Evolutionary conservation across 169 alveolate genomes (phyloP).

Genomic region (Plasmodium yoelii): DNA sequence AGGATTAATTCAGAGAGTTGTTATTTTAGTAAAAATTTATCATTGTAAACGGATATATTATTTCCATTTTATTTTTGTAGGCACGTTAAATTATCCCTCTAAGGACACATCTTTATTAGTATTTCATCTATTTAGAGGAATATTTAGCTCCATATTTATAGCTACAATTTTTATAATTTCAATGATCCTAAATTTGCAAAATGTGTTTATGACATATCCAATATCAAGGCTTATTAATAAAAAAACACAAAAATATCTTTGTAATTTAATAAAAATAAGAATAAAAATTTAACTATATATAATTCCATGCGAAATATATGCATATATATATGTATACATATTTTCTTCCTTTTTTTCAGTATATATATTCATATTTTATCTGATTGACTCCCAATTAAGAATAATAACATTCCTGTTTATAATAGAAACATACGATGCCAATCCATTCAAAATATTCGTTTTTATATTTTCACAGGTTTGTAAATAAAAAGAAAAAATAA

Average conservation of each 20-base stretch:
- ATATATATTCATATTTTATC: slow-evolving; percentile 54
- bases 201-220: slow-evolving; percentile 60
- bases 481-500: slow-evolving; percentile 2
- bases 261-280: slow-evolving; percentile 21
- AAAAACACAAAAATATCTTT: slow-evolving; percentile 58
- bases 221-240: slow-evolving; percentile 26
- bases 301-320: not conserved
- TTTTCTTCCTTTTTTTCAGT: slow-evolving; percentile 32
- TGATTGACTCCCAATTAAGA: slow-evolving; percentile 74
- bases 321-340: not conserved
- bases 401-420: slow-evolving; percentile 71
- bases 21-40: not conserved
- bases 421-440: slow-evolving; percentile 70
- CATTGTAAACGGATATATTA: slow-evolving; percentile 3
- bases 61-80: slow-evolving; percentile 10
- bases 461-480: slow-evolving; percentile 68
- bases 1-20: not conserved
- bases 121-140: slow-evolving; percentile 59
- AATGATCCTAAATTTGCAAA: slow-evolving; percentile 47
- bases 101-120: slow-evolving; percentile 59
- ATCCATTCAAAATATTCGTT: slow-evolving; percentile 72
- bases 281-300: slow-evolving; percentile 1
- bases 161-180: slow-evolving; percentile 66
- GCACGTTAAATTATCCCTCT: slow-evolving; percentile 57
- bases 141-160: slow-evolving; percentile 57